phyloP scores from a whole-genome alignment of 345 rosid genomes.

The Arabidopsis suecica region DNA sequence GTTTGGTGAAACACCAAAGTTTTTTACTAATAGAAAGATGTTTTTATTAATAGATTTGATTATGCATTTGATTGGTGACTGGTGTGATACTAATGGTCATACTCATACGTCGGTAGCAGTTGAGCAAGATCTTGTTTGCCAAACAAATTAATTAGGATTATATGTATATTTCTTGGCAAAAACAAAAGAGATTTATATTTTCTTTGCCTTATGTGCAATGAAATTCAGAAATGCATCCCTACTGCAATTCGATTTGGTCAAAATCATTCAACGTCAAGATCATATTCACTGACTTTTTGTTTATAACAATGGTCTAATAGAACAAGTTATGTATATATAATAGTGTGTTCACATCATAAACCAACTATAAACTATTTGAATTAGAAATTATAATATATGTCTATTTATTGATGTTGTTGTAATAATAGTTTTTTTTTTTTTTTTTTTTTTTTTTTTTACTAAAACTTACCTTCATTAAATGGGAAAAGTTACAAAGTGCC shows the following conservation, averaged over 20 bases:
- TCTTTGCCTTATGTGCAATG: not conserved
- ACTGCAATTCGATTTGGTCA: not conserved
- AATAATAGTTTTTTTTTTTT: not conserved
- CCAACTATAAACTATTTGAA: slow-evolving; percentile 31
- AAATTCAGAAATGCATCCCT: not conserved
- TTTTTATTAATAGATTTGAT: not conserved
- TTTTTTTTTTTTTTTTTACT: no score
- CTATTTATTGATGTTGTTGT: not conserved
- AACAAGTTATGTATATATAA: slow-evolving; percentile 19
- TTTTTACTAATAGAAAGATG: not conserved
- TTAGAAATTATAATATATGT: not conserved
- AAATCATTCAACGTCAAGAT: slow-evolving; percentile 12
- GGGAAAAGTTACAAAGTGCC: no score
- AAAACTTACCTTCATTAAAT: no score
- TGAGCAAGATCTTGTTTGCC: slow-evolving; percentile 9
- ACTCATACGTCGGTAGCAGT: not conserved
- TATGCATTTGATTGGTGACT: slow-evolving; percentile 3
- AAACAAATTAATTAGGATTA: not conserved
- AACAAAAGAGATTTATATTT: not conserved
- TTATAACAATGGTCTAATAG: slow-evolving; percentile 11
- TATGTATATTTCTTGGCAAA: not conserved
- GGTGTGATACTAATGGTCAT: slow-evolving; percentile 14
- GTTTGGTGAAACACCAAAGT: not conserved
- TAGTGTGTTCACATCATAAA: slow-evolving; percentile 28
- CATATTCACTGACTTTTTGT: slow-evolving; percentile 10